Conservation (phyloP, 371 early-diverging fungal species). For the Mortierella sp. region DNA sequence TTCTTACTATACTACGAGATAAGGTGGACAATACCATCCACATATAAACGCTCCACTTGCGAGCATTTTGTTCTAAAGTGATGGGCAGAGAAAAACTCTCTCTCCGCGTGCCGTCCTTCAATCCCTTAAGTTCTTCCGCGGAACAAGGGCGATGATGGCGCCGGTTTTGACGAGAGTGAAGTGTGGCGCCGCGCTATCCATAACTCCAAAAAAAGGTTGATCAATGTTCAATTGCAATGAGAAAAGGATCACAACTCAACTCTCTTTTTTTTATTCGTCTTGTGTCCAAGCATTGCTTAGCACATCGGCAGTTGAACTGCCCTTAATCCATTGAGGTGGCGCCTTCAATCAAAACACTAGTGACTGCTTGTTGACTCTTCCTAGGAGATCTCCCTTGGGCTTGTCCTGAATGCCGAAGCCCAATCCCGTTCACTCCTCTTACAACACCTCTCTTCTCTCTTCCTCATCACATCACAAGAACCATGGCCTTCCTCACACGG, state of each 20-base stretch:
- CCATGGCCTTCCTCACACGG: slow-evolving; percentile 43
- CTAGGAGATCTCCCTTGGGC: slow-evolving; percentile 7
- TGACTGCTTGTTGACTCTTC: slow-evolving; percentile 10
- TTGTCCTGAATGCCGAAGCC: neutral
- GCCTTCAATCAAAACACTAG: neutral
- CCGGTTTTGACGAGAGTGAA: neutral
- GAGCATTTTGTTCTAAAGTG: neutral
- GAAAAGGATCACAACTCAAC: neutral
- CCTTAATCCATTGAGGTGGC: neutral
- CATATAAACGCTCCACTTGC: neutral
- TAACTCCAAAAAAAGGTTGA: neutral
- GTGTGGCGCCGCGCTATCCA: neutral
- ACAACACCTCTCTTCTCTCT: too few relatives aligned
- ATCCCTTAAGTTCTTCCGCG: neutral
- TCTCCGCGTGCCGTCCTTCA: neutral
- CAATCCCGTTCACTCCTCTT: neutral
- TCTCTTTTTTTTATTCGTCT: neutral
- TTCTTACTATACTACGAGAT: neutral
- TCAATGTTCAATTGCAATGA: neutral
- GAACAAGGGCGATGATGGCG: neutral
- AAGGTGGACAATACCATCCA: neutral
- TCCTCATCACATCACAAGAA: neutral
- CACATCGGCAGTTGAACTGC: neutral
- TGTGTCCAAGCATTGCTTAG: too few relatives aligned
- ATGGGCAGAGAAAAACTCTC: neutral